Conservation (phyloP, 2,329 filamentous ascomycete genomes). For the Nannizziopsis barbatae region DNA sequence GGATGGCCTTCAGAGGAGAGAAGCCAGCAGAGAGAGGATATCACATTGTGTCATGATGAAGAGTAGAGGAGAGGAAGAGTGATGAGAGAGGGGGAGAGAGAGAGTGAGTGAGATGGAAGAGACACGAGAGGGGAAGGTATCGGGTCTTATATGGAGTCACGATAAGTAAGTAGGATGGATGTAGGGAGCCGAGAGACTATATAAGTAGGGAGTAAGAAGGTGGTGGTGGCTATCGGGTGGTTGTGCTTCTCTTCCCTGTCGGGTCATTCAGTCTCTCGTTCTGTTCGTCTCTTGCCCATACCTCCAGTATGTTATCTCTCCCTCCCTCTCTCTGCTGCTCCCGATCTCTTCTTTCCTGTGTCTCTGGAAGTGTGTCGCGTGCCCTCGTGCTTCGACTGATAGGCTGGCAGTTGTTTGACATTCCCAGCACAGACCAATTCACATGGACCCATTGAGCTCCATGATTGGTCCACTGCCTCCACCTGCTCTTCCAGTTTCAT, state of each 20-base stretch:
- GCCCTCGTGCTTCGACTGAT: constrained; percentile 18
- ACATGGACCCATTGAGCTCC: constrained; percentile 10
- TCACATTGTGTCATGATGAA: background rate
- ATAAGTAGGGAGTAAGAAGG: too few relatives aligned
- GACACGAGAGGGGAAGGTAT: background rate
- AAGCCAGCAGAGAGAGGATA: too few relatives aligned
- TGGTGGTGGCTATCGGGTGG: too few relatives aligned
- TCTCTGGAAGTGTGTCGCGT: constrained; percentile 14
- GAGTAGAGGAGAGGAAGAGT: background rate
- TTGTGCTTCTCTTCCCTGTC: too few relatives aligned
- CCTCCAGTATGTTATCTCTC: too few relatives aligned
- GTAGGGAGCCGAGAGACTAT: too few relatives aligned
- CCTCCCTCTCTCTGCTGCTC: too few relatives aligned
- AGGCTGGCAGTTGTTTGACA: constrained; percentile 13
- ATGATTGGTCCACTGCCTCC: constrained; percentile 7
- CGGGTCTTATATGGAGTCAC: background rate
- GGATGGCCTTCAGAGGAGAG: too few relatives aligned
- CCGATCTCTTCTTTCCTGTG: too few relatives aligned
- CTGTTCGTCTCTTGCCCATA: too few relatives aligned
- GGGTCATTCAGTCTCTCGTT: too few relatives aligned
- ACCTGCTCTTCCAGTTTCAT: background rate
- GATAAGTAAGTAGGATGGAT: too few relatives aligned
- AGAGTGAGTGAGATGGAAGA: background rate
- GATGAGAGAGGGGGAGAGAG: background rate
- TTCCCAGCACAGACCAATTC: background rate